These are phyloP conservation scores for Yamadazyma dushanensis DNA, from an alignment of 1,139 yeast genomes.

Conservation along the genomic window DNA sequence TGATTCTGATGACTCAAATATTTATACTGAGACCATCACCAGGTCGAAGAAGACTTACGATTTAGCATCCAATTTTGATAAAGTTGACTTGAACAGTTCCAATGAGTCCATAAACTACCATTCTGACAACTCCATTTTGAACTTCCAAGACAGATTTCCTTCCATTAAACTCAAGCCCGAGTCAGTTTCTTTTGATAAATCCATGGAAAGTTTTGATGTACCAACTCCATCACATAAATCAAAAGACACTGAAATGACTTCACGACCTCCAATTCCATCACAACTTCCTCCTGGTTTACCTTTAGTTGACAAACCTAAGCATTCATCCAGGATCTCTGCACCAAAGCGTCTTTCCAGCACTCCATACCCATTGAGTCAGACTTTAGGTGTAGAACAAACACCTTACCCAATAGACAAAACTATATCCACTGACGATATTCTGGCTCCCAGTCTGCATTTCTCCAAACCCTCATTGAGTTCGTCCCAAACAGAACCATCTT, in stretches of 20 bases:
- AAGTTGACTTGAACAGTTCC: conserved; percentile 6
- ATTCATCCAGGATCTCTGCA: neutral
- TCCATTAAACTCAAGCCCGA: conserved; percentile 9
- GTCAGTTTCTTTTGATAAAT: neutral
- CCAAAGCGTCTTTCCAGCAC: conserved; percentile 4
- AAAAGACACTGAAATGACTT: neutral
- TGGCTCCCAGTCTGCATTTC: neutral
- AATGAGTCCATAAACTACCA: conserved; percentile 4
- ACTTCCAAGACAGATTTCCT: conserved; percentile 16
- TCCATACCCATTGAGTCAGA: conserved; percentile 18
- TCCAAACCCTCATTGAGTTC: conserved; percentile 6
- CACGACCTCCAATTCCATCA: conserved; percentile 23
- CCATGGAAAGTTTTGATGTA: neutral
- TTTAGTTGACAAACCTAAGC: conserved; percentile 5
- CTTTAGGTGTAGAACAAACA: conserved; percentile 21
- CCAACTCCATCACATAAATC: neutral
- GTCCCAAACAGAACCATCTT: conserved; percentile 4
- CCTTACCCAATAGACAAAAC: conserved; percentile 19
- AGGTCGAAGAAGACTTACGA: conserved; percentile 8
- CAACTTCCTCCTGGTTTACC: conserved; percentile 20
- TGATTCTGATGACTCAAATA: conserved; percentile 5
- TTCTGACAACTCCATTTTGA: conserved; percentile 5
- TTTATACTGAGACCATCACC: conserved; percentile 3
- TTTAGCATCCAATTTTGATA: conserved; percentile 5
- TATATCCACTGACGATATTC: conserved; percentile 2